Evolutionary conservation across 352 stramenopile species (phyloP), one percentile per base, ranked within the genome.

Genomic region (Phytophthora pluvialis): DNA sequence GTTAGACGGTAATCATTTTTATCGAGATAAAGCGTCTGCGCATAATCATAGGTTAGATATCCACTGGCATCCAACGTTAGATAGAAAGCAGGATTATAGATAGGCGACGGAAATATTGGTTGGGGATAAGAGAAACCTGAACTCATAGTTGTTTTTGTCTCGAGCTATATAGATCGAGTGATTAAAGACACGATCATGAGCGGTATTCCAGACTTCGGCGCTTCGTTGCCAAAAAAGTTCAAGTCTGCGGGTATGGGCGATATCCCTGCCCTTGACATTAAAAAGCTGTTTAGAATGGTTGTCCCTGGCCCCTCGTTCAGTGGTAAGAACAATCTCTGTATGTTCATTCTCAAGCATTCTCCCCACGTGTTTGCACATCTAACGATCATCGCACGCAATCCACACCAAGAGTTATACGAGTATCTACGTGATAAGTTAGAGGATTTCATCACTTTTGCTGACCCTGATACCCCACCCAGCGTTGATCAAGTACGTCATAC

Each of bases 301-400:
- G 42, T 61, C 0, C 42, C 52, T 13, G 53, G 53, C 0, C 42
- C 32, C 3, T 45, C 28, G 5, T 46, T 52, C 32, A 38, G 16
- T 10, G 53, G 42, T 25, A 61, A 61, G 21, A 21, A 21, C 21
- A 21, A 21, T 21, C 21, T 21, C 21, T 21, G 21, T 21, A 21
- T 21, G 21, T 61, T 46, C 3, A 53, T 61, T 16, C 53, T 61
- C 2, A 61, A 61, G 21, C 16, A 47, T 29, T 45, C 53, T 29
- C 53, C 42, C 2, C 28, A 61, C 32, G 40, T 52, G 12, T 61
- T 61, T 28, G 32, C 53, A 8, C 53, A 61, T 53, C 39, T 61
- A 13, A 42, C 28, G 2, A 61, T 61, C 6, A 61, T 61, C 13
- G 53, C 40, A 2, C 28, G 53, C 26, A 61, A 61, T 52, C 53